A percentile compares a stretch with the other conserved stretches of the same genome.
Evolutionary conservation across 2,329 filamentous ascomycete species (phyloP).

Genomic region (Madurella fahalii): DNA sequence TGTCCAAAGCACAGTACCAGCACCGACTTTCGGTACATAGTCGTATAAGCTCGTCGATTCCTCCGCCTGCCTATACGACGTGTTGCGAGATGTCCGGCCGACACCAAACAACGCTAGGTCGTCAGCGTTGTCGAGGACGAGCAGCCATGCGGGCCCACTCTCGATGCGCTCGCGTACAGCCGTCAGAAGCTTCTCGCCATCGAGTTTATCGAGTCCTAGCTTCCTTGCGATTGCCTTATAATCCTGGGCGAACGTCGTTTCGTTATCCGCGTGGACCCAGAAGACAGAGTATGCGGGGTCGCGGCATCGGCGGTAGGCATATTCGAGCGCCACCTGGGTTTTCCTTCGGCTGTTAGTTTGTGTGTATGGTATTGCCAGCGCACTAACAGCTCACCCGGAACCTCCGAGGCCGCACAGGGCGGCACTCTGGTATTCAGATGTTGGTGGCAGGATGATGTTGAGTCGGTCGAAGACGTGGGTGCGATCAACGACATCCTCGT

Average conservation of each 20-base stretch:
- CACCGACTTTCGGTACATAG: conserved; percentile 6
- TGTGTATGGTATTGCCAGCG: background rate
- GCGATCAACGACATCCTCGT: conserved; percentile 26
- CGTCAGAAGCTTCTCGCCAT: conserved; percentile 21
- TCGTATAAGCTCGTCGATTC: conserved; percentile 4
- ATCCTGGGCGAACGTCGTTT: conserved; percentile 31
- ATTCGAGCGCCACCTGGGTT: conserved; percentile 37
- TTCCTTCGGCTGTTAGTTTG: conserved; percentile 28
- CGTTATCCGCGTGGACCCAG: conserved; percentile 36
- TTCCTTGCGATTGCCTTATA: conserved; percentile 30
- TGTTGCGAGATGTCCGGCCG: background rate
- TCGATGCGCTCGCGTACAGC: conserved; percentile 15
- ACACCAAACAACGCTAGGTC: conserved; percentile 15
- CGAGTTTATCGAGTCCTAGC: conserved; percentile 25
- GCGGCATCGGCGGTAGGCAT: conserved; percentile 28
- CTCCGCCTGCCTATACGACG: background rate
- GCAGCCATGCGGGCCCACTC: conserved; percentile 12
- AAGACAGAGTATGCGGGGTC: conserved; percentile 32
- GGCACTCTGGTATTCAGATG: conserved; percentile 16
- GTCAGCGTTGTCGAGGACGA: conserved; percentile 17
- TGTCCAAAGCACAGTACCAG: conserved; percentile 19
- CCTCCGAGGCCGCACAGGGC: conserved; percentile 30
- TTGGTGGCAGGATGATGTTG: conserved; percentile 19
- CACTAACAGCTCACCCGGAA: conserved; percentile 23
- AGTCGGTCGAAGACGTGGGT: conserved; percentile 22